Conservation (phyloP, 169 alveolate species). For the Babesia sp. region DNA sequence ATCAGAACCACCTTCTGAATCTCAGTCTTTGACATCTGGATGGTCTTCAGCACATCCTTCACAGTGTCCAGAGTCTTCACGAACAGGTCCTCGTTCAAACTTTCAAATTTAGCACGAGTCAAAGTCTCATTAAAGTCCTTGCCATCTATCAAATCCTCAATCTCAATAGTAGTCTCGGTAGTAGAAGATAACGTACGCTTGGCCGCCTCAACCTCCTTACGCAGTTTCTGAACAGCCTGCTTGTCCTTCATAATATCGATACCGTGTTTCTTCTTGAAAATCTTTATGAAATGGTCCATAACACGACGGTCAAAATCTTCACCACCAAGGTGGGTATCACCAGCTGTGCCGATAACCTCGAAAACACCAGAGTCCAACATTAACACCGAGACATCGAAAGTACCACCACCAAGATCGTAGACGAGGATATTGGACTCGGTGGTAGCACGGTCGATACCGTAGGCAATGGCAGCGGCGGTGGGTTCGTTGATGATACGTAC, state of each 20-base stretch:
- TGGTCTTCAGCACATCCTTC: conserved; percentile 88
- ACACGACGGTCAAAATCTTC: conserved; percentile 93
- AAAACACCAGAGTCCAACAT: conserved; percentile 97
- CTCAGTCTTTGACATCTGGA: conserved; percentile 86
- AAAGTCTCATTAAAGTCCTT: conserved; percentile 89
- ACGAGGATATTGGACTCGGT: conserved; percentile 94
- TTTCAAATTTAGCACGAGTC: conserved; percentile 94
- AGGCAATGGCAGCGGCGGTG: conserved; percentile 99
- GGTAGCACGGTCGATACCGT: conserved; percentile 95
- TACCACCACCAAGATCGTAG: conserved; percentile 99
- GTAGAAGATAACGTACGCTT: conserved; percentile 94
- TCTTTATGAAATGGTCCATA: conserved; percentile 94
- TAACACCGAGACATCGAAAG: conserved; percentile 98
- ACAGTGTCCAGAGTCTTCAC: conserved; percentile 91
- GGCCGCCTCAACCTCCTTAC: conserved; percentile 97
- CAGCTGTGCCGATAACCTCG: conserved; percentile 97
- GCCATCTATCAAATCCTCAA: conserved; percentile 90
- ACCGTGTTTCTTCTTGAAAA: conserved; percentile 90
- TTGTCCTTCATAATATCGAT: conserved; percentile 89
- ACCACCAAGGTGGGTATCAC: conserved; percentile 99
- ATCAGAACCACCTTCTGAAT: conserved; percentile 95
- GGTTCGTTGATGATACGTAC: conserved; percentile 98
- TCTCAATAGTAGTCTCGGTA: conserved; percentile 86
- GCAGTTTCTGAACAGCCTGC: conserved; percentile 95
- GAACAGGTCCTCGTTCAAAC: conserved; percentile 88